Conservation (phyloP, 2,329 filamentous ascomycete species). For the Endoconidiophora polonica region DNA sequence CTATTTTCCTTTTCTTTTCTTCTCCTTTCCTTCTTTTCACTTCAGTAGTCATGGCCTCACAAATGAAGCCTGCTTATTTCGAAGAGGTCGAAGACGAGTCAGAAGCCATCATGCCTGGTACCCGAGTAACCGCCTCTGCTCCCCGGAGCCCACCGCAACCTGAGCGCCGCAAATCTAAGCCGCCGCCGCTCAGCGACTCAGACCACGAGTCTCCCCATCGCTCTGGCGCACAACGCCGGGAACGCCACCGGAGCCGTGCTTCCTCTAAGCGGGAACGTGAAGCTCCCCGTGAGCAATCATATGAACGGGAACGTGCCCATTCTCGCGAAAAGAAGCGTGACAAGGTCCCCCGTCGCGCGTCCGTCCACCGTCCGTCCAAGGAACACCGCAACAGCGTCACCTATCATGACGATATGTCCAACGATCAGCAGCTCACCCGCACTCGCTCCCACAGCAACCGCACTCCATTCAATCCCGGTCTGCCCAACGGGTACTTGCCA, state of each 20-base stretch:
- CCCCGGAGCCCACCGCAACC: conserved; percentile 7
- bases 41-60: conserved; percentile 6
- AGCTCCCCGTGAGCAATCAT: conserved; percentile 5
- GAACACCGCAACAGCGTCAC: conserved; percentile 9
- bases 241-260: background rate
- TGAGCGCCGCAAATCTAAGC: conserved; percentile 4
- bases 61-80: conserved; percentile 12
- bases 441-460: conserved; percentile 11
- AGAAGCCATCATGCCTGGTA: conserved; percentile 8
- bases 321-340: conserved; percentile 9
- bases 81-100: conserved; percentile 13
- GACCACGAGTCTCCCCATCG: background rate
- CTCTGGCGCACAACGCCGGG: conserved; percentile 2
- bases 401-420: conserved; percentile 6
- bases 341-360: conserved; percentile 5
- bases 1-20: background rate
- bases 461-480: conserved; percentile 3
- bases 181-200: conserved; percentile 2
- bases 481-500: conserved; percentile 1
- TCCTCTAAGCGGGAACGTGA: background rate
- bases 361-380: conserved; percentile 5
- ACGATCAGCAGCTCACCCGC: conserved; percentile 8
- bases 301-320: conserved; percentile 8
- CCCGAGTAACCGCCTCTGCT: conserved; percentile 13
- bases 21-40: background rate